These are phyloP conservation scores for Raphanus hybrid DNA, from an alignment of 441 rosid genomes.

Conservation along the genomic window DNA sequence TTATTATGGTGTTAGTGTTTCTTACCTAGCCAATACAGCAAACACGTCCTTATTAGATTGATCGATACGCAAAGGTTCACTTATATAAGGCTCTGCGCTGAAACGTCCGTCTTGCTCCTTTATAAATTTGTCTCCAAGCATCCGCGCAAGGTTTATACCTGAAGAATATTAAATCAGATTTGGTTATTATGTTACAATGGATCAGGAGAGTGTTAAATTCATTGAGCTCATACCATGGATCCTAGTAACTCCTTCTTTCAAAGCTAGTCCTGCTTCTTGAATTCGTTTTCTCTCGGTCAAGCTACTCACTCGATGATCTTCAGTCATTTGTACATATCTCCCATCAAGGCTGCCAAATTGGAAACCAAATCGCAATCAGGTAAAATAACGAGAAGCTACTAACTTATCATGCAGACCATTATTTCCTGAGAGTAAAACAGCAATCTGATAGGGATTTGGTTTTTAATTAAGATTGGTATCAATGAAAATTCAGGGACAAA, in stretches of 20 bases:
- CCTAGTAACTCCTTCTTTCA: constrained; percentile 84
- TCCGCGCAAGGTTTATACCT: constrained; percentile 94
- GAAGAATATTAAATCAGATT: constrained; percentile 20
- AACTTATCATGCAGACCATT: not conserved
- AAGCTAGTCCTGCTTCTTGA: constrained; percentile 63
- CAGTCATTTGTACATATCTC: constrained; percentile 80
- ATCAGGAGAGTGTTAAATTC: constrained; percentile 1
- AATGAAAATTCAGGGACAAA: not conserved
- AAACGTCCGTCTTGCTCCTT: constrained; percentile 88
- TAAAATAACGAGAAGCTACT: constrained; percentile 24
- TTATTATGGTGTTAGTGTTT: too few species aligned
- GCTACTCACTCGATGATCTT: constrained; percentile 86
- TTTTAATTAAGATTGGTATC: not conserved
- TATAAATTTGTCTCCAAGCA: constrained; percentile 97
- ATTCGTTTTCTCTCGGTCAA: constrained; percentile 73
- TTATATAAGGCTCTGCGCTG: constrained; percentile 83
- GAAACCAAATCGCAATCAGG: constrained; percentile 38
- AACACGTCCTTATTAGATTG: constrained; percentile 55
- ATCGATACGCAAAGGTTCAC: constrained; percentile 69
- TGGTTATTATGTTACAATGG: not conserved
- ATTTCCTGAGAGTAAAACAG: constrained; percentile 14
- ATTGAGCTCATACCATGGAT: constrained; percentile 60
- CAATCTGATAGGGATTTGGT: not conserved
- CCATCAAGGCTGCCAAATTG: constrained; percentile 69
- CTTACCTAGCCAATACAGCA: constrained; percentile 86